phyloP scores from a whole-genome alignment of 176 grass and related monocot genomes.

The Miscanthus lutarioriparius region DNA sequence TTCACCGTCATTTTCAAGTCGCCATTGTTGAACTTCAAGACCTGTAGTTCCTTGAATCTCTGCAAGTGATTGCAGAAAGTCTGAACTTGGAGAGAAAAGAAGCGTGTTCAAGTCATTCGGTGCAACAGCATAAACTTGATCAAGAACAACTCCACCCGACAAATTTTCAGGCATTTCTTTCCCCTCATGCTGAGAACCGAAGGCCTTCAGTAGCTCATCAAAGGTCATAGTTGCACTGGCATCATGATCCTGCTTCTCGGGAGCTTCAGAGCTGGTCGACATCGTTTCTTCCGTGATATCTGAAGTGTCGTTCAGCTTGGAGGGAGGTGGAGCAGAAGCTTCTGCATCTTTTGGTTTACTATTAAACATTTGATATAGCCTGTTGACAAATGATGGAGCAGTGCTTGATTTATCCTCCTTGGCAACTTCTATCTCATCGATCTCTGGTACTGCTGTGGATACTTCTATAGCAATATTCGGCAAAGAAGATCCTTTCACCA shows the following conservation, averaged over 20 bases:
- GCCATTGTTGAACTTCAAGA: slow-evolving; percentile 71
- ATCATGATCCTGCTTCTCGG: slow-evolving; percentile 37
- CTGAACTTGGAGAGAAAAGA: slow-evolving; percentile 82
- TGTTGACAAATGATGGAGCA: slow-evolving; percentile 52
- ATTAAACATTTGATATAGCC: slow-evolving; percentile 60
- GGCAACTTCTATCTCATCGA: slow-evolving; percentile 38
- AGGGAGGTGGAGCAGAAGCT: slow-evolving; percentile 22
- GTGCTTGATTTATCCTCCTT: slow-evolving; percentile 56
- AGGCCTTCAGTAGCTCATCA: slow-evolving; percentile 77
- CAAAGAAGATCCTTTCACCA: slow-evolving; percentile 52
- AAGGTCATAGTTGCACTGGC: slow-evolving; percentile 51
- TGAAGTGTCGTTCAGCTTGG: slow-evolving; percentile 22
- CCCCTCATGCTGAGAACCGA: slow-evolving; percentile 56
- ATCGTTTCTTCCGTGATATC: slow-evolving; percentile 28
- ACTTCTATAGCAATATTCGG: slow-evolving; percentile 46
- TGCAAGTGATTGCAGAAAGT: slow-evolving; percentile 74
- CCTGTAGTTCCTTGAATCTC: slow-evolving; percentile 78
- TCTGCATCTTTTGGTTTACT: slow-evolving; percentile 52
- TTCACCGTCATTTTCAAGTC: slow-evolving; percentile 63
- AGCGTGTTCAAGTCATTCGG: slow-evolving; percentile 69
- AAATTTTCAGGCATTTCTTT: slow-evolving; percentile 69
- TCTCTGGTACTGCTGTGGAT: not conserved
- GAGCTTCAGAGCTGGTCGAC: slow-evolving; percentile 28
- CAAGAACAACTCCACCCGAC: slow-evolving; percentile 68
- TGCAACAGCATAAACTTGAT: slow-evolving; percentile 68